Evolutionary conservation across 169 alveolate genomes (phyloP).

Genomic region (Neospora caninum): DNA sequence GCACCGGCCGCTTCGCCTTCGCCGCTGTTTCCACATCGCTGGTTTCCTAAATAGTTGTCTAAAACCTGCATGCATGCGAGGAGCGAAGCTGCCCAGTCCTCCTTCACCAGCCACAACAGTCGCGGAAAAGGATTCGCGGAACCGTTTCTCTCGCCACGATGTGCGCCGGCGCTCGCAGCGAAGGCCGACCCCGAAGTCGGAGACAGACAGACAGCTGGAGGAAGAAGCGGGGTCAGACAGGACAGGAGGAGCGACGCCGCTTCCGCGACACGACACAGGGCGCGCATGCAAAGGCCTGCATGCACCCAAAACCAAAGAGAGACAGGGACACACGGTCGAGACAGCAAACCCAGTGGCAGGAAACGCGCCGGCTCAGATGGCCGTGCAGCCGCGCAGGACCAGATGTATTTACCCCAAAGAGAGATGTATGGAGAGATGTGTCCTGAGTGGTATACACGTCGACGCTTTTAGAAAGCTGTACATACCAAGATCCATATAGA

Average conservation of each 20-base stretch:
- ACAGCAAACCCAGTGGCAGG: background rate
- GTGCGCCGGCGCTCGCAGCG: too few relatives aligned
- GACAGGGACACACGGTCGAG: background rate
- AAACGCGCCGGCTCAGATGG: background rate
- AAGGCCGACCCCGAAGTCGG: background rate
- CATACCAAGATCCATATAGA: too few relatives aligned
- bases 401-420: too few relatives aligned
- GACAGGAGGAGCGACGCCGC: background rate
- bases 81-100: background rate
- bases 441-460: background rate
- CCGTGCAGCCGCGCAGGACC: background rate
- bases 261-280: conserved; percentile 5
- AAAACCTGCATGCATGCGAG: background rate
- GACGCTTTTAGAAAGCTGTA: too few relatives aligned
- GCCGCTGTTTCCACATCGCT: background rate
- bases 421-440: too few relatives aligned
- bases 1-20: background rate
- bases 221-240: background rate
- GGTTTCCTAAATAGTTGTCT: background rate
- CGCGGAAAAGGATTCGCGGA: background rate
- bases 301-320: background rate
- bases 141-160: background rate
- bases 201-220: background rate
- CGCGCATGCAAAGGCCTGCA: background rate
- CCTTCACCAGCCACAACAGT: background rate